phyloP scores from a whole-genome alignment of 148 eudicot genomes.

The Amaranthus cruentus region DNA sequence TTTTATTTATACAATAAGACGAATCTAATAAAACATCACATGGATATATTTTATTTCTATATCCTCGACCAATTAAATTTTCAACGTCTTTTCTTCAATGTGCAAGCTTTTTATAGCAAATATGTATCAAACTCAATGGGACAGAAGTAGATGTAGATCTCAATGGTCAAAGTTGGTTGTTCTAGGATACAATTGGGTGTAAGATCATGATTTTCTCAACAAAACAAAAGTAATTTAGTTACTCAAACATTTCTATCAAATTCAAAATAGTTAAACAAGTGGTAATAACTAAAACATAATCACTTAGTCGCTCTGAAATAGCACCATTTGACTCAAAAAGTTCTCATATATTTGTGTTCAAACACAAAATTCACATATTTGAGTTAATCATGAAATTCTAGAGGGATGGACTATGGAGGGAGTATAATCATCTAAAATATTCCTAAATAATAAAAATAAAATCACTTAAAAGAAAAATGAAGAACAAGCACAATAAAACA shows the following conservation, averaged over 20 bases:
- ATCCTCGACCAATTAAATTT: too few relatives aligned
- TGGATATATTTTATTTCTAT: too few relatives aligned
- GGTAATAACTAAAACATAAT: not conserved
- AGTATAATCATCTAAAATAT: not conserved
- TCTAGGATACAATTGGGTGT: not conserved
- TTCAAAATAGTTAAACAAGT: not conserved
- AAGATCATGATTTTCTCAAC: not conserved
- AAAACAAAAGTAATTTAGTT: not conserved
- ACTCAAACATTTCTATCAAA: not conserved
- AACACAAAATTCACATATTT: not conserved
- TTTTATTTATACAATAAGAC: too few relatives aligned
- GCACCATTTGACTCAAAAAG: not conserved
- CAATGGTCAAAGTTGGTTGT: conserved; percentile 3
- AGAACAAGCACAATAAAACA: conserved; percentile 9
- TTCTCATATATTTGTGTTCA: not conserved
- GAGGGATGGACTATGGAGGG: too few relatives aligned
- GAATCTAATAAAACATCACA: too few relatives aligned
- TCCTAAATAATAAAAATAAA: not conserved
- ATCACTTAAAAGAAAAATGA: conserved; percentile 12
- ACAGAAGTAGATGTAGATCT: conserved; percentile 7
- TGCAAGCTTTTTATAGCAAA: not conserved
- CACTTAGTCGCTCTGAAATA: not conserved
- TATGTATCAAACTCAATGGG: not conserved
- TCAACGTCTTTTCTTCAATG: too few relatives aligned
- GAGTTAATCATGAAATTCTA: too few relatives aligned